phyloP scores from a whole-genome alignment of 805 yeast species.

The Sugiyamaella smithiae region DNA sequence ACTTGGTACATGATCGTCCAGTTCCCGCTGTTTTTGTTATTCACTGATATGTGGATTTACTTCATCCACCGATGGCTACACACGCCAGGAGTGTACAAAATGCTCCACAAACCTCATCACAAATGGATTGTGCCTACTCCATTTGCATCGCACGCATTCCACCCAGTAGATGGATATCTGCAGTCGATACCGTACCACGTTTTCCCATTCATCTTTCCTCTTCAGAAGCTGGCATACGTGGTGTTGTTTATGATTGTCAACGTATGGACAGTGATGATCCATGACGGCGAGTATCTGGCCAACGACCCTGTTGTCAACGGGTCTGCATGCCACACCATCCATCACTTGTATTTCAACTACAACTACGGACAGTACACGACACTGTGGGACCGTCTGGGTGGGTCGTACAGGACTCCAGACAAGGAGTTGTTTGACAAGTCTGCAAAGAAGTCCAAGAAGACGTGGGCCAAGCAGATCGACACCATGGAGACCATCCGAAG shows the following conservation, averaged over 20 bases:
- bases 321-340: slow-evolving; percentile 97
- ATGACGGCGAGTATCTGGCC: slow-evolving; percentile 93
- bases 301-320: slow-evolving; percentile 94
- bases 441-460: slow-evolving; percentile 52
- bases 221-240: slow-evolving; percentile 83
- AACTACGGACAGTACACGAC: slow-evolving; percentile 99
- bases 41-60: slow-evolving; percentile 92
- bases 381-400: slow-evolving; percentile 95
- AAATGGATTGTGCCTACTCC: slow-evolving; percentile 99
- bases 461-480: slow-evolving; percentile 68
- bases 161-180: slow-evolving; percentile 92
- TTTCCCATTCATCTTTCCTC: slow-evolving; percentile 88
- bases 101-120: slow-evolving; percentile 94
- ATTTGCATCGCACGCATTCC: slow-evolving; percentile 97
- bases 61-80: slow-evolving; percentile 90
- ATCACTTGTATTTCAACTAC: slow-evolving; percentile 94
- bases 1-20: slow-evolving; percentile 69
- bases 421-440: slow-evolving; percentile 71
- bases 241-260: slow-evolving; percentile 84
- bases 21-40: slow-evolving; percentile 76
- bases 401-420: slow-evolving; percentile 91
- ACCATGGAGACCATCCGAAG: slow-evolving; percentile 77
- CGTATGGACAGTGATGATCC: slow-evolving; percentile 98
- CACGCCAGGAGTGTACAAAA: slow-evolving; percentile 85
- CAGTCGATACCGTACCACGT: slow-evolving; percentile 93